Conservation (phyloP, 441 rosid genomes). For the Isatis lusitanica region DNA sequence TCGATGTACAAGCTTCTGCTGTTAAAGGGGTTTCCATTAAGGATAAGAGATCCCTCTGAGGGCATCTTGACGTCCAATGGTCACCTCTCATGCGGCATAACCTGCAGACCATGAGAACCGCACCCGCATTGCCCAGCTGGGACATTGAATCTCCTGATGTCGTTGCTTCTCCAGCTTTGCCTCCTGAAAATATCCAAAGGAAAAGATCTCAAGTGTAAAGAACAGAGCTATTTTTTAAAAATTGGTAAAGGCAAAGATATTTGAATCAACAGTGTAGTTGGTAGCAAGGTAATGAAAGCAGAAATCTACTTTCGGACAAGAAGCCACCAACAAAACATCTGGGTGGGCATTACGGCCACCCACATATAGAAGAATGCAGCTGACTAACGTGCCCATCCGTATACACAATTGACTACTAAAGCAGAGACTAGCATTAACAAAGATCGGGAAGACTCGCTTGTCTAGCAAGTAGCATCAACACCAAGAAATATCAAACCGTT, state of each 20-base stretch:
- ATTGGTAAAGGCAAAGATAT: background rate
- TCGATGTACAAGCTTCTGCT: background rate
- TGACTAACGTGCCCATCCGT: conserved; percentile 39
- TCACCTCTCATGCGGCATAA: background rate
- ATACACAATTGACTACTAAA: background rate
- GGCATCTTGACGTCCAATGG: background rate
- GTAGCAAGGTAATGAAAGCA: conserved; percentile 34
- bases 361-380: conserved; percentile 15
- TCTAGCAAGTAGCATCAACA: background rate
- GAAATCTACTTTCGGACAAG: conserved; percentile 26
- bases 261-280: conserved; percentile 37
- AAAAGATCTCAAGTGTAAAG: background rate
- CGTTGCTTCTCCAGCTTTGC: conserved; percentile 48
- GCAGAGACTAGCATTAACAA: too few species aligned
- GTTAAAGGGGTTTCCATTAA: background rate
- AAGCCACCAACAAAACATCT: conserved; percentile 31
- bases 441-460: too few species aligned
- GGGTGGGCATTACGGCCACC: conserved; percentile 37
- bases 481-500: background rate
- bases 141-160: conserved; percentile 33
- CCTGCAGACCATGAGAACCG: background rate
- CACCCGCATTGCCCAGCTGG: background rate
- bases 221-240: background rate
- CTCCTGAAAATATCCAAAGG: conserved; percentile 33
- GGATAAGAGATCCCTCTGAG: background rate